Conservation (phyloP, 805 yeast species). For the Jamesozyma piceae region DNA sequence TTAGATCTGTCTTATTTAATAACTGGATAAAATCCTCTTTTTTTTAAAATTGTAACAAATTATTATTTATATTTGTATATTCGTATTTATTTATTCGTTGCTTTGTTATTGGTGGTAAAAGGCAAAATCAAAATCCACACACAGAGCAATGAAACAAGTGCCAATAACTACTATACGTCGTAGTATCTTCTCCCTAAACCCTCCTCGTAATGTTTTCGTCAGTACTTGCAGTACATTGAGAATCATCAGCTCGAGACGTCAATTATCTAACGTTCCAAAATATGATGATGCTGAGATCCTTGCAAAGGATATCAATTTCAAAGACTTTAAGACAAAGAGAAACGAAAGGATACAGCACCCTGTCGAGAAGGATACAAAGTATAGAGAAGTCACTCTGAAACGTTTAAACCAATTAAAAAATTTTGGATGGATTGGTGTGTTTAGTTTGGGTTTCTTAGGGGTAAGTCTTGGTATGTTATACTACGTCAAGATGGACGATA, state of each 20-base stretch:
- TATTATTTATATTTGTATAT: too few species aligned
- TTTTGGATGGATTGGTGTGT: neutral
- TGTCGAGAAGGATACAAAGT: constrained; percentile 5
- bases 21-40: neutral
- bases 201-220: neutral
- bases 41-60: neutral
- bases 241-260: neutral
- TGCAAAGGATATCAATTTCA: constrained; percentile 19
- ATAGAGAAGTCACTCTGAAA: constrained; percentile 1
- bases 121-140: too few species aligned
- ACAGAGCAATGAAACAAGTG: neutral
- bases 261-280: constrained; percentile 18
- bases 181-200: neutral
- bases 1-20: neutral
- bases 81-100: too few species aligned
- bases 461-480: neutral
- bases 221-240: neutral
- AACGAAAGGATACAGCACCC: constrained; percentile 14
- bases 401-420: neutral
- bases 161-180: neutral
- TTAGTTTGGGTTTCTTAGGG: neutral
- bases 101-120: too few species aligned
- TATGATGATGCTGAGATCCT: constrained; percentile 30
- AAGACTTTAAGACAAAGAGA: constrained; percentile 26
- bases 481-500: neutral